A percentile compares a stretch with the other conserved stretches of the same genome.
phyloP scores from a whole-genome alignment of 176 grass and related monocot species.

The Zizania latifolia region DNA sequence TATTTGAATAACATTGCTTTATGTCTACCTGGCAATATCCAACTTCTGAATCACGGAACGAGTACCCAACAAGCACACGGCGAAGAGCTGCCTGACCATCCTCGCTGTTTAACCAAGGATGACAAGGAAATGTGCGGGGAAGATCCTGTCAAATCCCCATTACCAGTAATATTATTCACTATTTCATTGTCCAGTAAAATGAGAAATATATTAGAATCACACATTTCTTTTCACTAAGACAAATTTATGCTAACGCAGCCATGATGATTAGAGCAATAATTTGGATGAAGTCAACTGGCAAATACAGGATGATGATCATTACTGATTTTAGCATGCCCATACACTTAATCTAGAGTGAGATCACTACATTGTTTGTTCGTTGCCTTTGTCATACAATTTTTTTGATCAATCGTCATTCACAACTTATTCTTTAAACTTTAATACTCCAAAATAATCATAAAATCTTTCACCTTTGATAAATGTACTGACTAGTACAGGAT shows the following conservation, averaged over 20 bases:
- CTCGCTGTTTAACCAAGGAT: constrained; percentile 82
- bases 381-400: not conserved
- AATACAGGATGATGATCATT: not conserved
- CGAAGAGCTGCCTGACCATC: constrained; percentile 88
- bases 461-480: not conserved
- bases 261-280: not conserved
- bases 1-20: not conserved
- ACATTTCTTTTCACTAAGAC: not conserved
- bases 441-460: not conserved
- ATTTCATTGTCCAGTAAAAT: not conserved
- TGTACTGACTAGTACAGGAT: not conserved
- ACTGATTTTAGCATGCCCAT: not conserved
- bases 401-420: not conserved
- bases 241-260: not conserved
- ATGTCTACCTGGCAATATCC: constrained; percentile 89
- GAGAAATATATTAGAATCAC: not conserved
- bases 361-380: not conserved
- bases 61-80: constrained; percentile 87
- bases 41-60: constrained; percentile 96
- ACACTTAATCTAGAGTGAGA: not conserved
- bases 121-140: constrained; percentile 86
- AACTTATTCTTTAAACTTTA: not conserved
- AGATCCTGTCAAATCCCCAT: constrained; percentile 59
- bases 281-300: not conserved
- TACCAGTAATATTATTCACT: not conserved